A percentile compares a stretch with the other conserved stretches of the same genome.
These are phyloP conservation scores for Chenopodium suecicum DNA, from an alignment of 148 eudicot genomes.

Conservation along the genomic window DNA sequence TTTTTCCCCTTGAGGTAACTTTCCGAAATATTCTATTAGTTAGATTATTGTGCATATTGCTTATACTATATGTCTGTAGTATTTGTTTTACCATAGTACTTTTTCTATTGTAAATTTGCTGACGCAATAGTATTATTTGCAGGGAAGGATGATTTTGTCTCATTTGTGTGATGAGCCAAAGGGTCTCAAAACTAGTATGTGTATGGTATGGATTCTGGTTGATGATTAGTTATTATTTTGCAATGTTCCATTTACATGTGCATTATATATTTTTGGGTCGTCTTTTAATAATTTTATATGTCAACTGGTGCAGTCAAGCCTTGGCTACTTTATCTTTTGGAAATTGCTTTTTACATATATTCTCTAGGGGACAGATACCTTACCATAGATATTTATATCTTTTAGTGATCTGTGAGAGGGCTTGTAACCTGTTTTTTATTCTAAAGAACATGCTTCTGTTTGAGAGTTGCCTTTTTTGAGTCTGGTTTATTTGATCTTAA, in stretches of 20 bases:
- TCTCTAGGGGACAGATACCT: too few relatives aligned
- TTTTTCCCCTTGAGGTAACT: neutral
- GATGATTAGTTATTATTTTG: neutral
- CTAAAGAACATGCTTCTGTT: neutral
- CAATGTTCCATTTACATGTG: neutral
- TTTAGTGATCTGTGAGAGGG: neutral
- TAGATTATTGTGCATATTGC: neutral
- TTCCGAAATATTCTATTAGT: neutral
- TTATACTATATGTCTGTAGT: neutral
- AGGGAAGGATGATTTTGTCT: conserved; percentile 94
- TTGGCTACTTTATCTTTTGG: too few relatives aligned
- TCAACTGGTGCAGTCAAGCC: neutral
- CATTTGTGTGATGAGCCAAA: conserved; percentile 99
- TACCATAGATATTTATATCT: neutral
- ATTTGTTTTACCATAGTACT: neutral
- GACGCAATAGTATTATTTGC: conserved; percentile 32
- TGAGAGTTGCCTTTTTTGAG: neutral
- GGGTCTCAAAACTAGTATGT: conserved; percentile 96
- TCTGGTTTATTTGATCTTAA: too few relatives aligned
- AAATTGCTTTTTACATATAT: too few relatives aligned
- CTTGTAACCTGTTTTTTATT: neutral
- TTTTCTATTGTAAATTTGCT: conserved; percentile 10
- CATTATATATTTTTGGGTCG: neutral
- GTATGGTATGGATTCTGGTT: conserved; percentile 64
- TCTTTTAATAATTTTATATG: neutral